Percentiles rank a stretch among this genome's conserved stretches.
Conservation (phyloP, 495 filamentous ascomycete genomes). For the Hypoxylon rickii region DNA sequence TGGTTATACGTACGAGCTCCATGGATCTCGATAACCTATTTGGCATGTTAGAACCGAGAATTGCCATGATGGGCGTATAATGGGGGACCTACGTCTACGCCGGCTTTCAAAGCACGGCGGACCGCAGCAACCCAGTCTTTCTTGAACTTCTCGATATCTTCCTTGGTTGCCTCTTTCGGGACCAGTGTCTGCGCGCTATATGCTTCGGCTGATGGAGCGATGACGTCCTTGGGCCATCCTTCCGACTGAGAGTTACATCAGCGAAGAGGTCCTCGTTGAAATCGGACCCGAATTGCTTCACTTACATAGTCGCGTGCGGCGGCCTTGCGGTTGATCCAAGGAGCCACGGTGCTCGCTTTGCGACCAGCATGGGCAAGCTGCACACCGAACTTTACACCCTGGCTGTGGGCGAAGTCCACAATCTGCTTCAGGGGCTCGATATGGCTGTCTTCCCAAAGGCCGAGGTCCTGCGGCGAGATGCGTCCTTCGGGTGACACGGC, state of each 20-base stretch:
- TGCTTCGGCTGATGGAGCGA: slow-evolving; percentile 50
- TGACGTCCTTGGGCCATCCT: slow-evolving; percentile 72
- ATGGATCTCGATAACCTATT: slow-evolving; percentile 71
- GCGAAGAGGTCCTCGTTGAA: too few relatives aligned
- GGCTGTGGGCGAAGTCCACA: slow-evolving; percentile 63
- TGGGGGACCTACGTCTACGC: too few relatives aligned
- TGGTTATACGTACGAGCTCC: too few relatives aligned
- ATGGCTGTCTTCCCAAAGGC: slow-evolving; percentile 73
- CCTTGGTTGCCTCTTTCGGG: slow-evolving; percentile 62
- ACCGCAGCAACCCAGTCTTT: too few relatives aligned
- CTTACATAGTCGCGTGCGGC: too few relatives aligned
- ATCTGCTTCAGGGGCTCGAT: slow-evolving; percentile 66
- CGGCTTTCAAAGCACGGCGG: too few relatives aligned
- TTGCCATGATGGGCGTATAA: too few relatives aligned
- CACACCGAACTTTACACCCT: slow-evolving; percentile 70
- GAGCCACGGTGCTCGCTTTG: slow-evolving; percentile 67
- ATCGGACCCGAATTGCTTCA: too few relatives aligned
- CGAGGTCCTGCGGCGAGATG: slow-evolving; percentile 70
- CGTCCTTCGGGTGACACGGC: slow-evolving; percentile 69
- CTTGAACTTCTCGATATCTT: slow-evolving; percentile 67
- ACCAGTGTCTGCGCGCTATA: slow-evolving; percentile 51
- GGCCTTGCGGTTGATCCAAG: slow-evolving; percentile 55
- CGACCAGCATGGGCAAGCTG: slow-evolving; percentile 77
- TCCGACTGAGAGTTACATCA: slow-evolving; percentile 55
- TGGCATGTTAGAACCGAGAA: too few relatives aligned